Evolutionary conservation across 2,329 filamentous ascomycete genomes (phyloP), one percentile per base, ranked within the genome.

Genomic region (Monosporascus sp.): DNA sequence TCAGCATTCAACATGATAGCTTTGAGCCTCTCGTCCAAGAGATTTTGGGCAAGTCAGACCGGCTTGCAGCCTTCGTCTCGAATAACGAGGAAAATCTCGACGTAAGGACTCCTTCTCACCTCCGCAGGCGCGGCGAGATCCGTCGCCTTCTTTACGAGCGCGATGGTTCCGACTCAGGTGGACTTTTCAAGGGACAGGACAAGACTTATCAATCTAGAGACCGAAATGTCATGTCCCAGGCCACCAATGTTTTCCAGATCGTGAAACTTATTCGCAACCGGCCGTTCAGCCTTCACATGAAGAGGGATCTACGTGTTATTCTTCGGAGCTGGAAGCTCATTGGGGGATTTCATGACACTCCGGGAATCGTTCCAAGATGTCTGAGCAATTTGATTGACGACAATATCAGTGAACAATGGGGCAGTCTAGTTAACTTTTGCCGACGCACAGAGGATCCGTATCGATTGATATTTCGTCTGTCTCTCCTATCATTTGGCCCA

Each of bases 1-100:
- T 60, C 2, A 66, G 65, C 0, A 66, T 76, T 8, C 76, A 78
- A 26, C 70, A 73, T 48, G 74, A 77, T 48, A 62, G 62, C 0
- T 69, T 72, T 14, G 60, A 62, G 1, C 52, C 57, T 2, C 43
- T 71, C 0, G 66, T 71, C 3, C 51, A 57, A 8, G 20, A 51
- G 0, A 69, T 77, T 9, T 40, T 66, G 0, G 17, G 26, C 0
- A 69, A 64, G 17, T 76, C 73, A 0, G 57, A 58, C 1, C 55
- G 57, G 0, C 65, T 76, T 0, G 54, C 22, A 11, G 45, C 9
- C 52, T 72, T 63, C 36, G 14, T 49, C 2, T 31, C 27, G 1
- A 48, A n/a, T 2, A n/a, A 20, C 0, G 20, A 19, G 0, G 17
- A 48, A 7, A 6, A 24, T 7, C 22, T 45, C 1, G 17, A 44